These are phyloP conservation scores for Hymenoscyphus repandus DNA, from an alignment of 2,329 filamentous ascomycete genomes.

Conservation along the genomic window DNA sequence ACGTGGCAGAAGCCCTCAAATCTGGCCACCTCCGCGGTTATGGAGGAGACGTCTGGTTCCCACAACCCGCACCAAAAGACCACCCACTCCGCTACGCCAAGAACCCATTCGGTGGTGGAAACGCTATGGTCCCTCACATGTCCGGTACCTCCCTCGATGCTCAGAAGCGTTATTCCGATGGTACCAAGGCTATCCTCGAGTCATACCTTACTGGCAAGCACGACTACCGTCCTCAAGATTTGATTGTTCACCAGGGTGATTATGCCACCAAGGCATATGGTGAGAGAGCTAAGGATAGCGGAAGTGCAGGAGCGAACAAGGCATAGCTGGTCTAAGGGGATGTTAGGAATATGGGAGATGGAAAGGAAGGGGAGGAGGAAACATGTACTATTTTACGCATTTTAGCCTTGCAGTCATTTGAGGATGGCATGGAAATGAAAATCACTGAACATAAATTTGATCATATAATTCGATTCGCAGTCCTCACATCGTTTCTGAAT, in stretches of 20 bases:
- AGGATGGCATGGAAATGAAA: too few species aligned
- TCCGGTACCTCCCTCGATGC: slow-evolving; percentile 98
- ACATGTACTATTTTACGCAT: too few species aligned
- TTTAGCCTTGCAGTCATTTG: too few species aligned
- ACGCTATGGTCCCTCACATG: slow-evolving; percentile 99
- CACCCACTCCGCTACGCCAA: slow-evolving; percentile 89
- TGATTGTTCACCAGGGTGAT: slow-evolving; percentile 85
- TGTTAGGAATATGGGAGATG: too few species aligned
- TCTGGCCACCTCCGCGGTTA: slow-evolving; percentile 86
- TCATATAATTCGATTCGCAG: too few species aligned
- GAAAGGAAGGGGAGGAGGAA: too few species aligned
- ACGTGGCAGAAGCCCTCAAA: slow-evolving; percentile 90
- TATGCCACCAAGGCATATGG: slow-evolving; percentile 76
- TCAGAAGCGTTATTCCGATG: slow-evolving; percentile 84
- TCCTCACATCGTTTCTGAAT: too few species aligned
- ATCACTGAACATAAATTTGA: too few species aligned
- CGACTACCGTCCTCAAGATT: slow-evolving; percentile 85
- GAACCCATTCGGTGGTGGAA: slow-evolving; percentile 94
- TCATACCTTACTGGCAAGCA: slow-evolving; percentile 83
- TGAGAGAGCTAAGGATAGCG: slow-evolving; percentile 23
- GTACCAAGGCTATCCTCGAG: slow-evolving; percentile 83
- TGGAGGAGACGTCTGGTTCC: slow-evolving; percentile 84
- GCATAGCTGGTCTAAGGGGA: slow-evolving; percentile 4
- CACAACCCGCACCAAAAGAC: slow-evolving; percentile 89
- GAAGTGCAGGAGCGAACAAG: slow-evolving; percentile 17